Conservation (phyloP, 805 yeast genomes). For the Wickerhamomyces pijperi region DNA sequence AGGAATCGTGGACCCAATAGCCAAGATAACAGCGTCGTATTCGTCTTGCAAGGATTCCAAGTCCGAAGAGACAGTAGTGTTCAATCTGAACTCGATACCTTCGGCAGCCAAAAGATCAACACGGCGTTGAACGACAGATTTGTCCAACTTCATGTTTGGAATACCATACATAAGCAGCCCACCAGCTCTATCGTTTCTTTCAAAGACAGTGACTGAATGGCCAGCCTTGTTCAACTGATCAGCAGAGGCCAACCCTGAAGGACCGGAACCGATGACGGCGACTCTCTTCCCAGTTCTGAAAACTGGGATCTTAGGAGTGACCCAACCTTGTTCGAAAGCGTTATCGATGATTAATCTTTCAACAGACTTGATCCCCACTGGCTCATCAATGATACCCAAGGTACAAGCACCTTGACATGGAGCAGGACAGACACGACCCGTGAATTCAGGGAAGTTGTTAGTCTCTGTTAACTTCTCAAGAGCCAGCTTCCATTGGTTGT, state of each 20-base stretch:
- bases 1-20: slow-evolving; percentile 94
- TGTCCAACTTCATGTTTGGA: slow-evolving; percentile 97
- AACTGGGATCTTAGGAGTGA: slow-evolving; percentile 70
- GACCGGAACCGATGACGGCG: slow-evolving; percentile 93
- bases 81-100: slow-evolving; percentile 72
- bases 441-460: slow-evolving; percentile 96
- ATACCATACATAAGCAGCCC: slow-evolving; percentile 98
- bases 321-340: slow-evolving; percentile 96
- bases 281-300: slow-evolving; percentile 75
- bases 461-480: slow-evolving; percentile 87
- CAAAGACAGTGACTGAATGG: slow-evolving; percentile 83
- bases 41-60: slow-evolving; percentile 53
- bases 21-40: slow-evolving; percentile 78
- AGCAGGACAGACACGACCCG: slow-evolving; percentile 97
- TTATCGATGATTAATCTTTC: slow-evolving; percentile 95
- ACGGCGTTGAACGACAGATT: slow-evolving; percentile 86
- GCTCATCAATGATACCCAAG: slow-evolving; percentile 84
- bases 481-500: slow-evolving; percentile 92
- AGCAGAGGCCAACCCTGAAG: slow-evolving; percentile 93
- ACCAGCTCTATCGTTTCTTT: slow-evolving; percentile 92
- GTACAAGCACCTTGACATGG: slow-evolving; percentile 98
- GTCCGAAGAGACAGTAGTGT: slow-evolving; percentile 77
- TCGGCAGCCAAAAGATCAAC: slow-evolving; percentile 82
- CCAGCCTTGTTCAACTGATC: slow-evolving; percentile 97
- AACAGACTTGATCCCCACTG: slow-evolving; percentile 92